These are phyloP conservation scores for Auriscalpium orientale DNA, from an alignment of 768 basidiomycete species.

Conservation along the genomic window DNA sequence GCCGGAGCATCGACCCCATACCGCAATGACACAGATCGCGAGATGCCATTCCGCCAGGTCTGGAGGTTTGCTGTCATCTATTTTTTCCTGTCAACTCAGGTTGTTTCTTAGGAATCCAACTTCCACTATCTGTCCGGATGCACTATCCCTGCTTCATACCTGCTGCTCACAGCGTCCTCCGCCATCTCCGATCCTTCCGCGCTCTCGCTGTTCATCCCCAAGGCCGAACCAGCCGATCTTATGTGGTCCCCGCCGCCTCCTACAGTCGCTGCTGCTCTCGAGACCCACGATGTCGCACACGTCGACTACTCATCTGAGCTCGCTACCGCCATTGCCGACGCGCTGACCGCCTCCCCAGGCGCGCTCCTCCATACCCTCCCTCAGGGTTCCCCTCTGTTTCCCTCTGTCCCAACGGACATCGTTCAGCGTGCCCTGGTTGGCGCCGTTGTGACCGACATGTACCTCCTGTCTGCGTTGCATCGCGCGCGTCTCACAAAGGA, in stretches of 20 bases:
- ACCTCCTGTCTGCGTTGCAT: slow-evolving; percentile 76
- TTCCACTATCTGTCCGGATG: slow-evolving; percentile 86
- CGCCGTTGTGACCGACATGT: slow-evolving; percentile 42
- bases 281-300: slow-evolving; percentile 52
- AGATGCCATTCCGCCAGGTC: slow-evolving; percentile 56
- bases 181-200: slow-evolving; percentile 35
- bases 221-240: slow-evolving; percentile 60
- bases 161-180: slow-evolving; percentile 53
- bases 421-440: slow-evolving; percentile 28
- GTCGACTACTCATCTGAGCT: slow-evolving; percentile 46
- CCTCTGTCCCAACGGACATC: slow-evolving; percentile 38
- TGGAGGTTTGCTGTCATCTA: slow-evolving; percentile 19
- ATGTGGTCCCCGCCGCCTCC: slow-evolving; percentile 90
- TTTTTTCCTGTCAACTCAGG: not conserved
- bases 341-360: slow-evolving; percentile 41
- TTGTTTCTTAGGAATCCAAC: slow-evolving; percentile 56
- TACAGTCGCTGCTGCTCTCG: slow-evolving; percentile 47
- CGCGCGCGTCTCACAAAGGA: slow-evolving; percentile 75
- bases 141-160: slow-evolving; percentile 58
- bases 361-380: slow-evolving; percentile 66
- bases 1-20: slow-evolving; percentile 56
- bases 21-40: slow-evolving; percentile 81
- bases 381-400: slow-evolving; percentile 41
- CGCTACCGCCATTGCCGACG: slow-evolving; percentile 34
- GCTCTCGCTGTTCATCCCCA: slow-evolving; percentile 71